phyloP scores from a whole-genome alignment of 2,329 filamentous ascomycete genomes.

The Phaeosphaeriaceae sp. region DNA sequence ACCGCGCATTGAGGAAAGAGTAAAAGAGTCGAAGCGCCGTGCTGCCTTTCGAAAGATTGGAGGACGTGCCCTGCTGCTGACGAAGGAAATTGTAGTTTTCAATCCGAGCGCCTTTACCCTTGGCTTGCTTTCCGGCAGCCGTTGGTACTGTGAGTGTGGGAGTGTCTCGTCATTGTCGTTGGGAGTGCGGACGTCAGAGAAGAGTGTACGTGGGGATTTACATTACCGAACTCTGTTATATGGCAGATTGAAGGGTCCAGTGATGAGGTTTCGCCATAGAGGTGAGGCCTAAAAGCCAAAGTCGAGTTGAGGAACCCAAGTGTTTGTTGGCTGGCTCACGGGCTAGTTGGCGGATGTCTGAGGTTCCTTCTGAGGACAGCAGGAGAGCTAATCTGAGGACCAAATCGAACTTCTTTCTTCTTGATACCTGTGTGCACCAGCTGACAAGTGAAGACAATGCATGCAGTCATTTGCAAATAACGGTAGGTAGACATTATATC shows the following conservation, averaged over 20 bases:
- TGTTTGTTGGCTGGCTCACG: slow-evolving; percentile 15
- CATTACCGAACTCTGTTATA: slow-evolving; percentile 12
- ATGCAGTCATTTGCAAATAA: neutral
- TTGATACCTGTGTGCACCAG: neutral
- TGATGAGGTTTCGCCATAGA: slow-evolving; percentile 40
- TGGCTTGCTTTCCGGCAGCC: slow-evolving; percentile 1
- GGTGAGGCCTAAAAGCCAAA: slow-evolving; percentile 44
- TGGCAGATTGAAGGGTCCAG: slow-evolving; percentile 33
- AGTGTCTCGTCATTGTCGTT: slow-evolving; percentile 38
- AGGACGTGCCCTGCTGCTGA: slow-evolving; percentile 37
- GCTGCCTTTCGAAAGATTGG: slow-evolving; percentile 18
- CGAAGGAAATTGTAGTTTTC: slow-evolving; percentile 41
- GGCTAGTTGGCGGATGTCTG: slow-evolving; percentile 18
- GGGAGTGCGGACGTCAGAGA: slow-evolving; percentile 14
- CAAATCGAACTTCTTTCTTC: slow-evolving; percentile 3
- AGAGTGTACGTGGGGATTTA: slow-evolving; percentile 17
- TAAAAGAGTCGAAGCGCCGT: slow-evolving; percentile 44
- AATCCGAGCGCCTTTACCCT: slow-evolving; percentile 42
- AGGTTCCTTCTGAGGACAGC: slow-evolving; percentile 42
- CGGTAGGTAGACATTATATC: neutral
- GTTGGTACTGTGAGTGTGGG: slow-evolving; percentile 20
- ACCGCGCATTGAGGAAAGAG: slow-evolving; percentile 41
- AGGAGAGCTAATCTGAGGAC: slow-evolving; percentile 48
- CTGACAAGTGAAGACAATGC: neutral
- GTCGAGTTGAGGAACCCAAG: slow-evolving; percentile 38